Percentiles rank a stretch among this genome's conserved stretches.
These are phyloP conservation scores for Margaritispora aquatica DNA, from an alignment of 495 filamentous ascomycete species.

Conservation along the genomic window DNA sequence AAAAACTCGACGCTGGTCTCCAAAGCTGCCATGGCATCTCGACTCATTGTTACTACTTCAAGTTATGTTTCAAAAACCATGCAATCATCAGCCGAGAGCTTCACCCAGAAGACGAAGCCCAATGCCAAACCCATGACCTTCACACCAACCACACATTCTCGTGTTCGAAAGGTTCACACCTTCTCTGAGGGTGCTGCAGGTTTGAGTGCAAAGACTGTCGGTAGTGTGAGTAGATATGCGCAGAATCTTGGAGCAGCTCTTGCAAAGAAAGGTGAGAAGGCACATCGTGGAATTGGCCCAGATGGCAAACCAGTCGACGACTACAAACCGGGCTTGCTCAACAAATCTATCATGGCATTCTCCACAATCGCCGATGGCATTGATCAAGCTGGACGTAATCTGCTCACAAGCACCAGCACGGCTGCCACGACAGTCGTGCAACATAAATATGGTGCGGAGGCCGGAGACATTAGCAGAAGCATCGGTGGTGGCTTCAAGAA, in stretches of 20 bases:
- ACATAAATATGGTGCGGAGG: slow-evolving; percentile 81
- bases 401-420: slow-evolving; percentile 64
- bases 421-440: slow-evolving; percentile 76
- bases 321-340: slow-evolving; percentile 86
- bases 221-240: slow-evolving; percentile 69
- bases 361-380: slow-evolving; percentile 92
- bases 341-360: slow-evolving; percentile 95
- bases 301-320: slow-evolving; percentile 53
- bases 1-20: slow-evolving; percentile 80
- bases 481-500: slow-evolving; percentile 87
- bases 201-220: slow-evolving; percentile 79
- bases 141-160: slow-evolving; percentile 74
- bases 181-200: slow-evolving; percentile 71
- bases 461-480: slow-evolving; percentile 62
- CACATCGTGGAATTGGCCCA: slow-evolving; percentile 49
- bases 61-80: slow-evolving; percentile 71
- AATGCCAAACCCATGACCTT: slow-evolving; percentile 77
- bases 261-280: slow-evolving; percentile 44
- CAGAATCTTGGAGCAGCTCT: slow-evolving; percentile 83
- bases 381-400: slow-evolving; percentile 69
- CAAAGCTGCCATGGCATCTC: slow-evolving; percentile 82
- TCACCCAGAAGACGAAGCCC: slow-evolving; percentile 73
- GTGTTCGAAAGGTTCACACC: slow-evolving; percentile 77
- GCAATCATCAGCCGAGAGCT: slow-evolving; percentile 68
- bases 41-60: slow-evolving; percentile 84